Base-by-base conservation (phyloP, 1,139 yeast species). In the Pichia cactophila region DNA sequence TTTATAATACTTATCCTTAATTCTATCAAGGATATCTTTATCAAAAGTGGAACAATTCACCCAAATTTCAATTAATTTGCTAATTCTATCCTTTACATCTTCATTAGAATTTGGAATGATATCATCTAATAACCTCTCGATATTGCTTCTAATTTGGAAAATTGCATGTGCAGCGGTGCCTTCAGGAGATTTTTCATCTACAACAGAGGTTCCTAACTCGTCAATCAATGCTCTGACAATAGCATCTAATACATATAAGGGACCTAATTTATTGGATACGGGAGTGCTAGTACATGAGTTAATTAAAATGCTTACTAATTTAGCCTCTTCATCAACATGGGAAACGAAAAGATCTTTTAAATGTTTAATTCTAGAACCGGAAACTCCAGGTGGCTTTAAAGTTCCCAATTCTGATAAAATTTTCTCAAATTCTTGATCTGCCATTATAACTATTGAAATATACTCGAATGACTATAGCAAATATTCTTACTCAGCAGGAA, bases 1-100 rank as follows among this genome's bases (percentile, higher is more conserved):
- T 45, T 73, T 71, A 60, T 81, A 83, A 66, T 78, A 80, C 60
- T 77, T 81, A n/a, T 71, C 66, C 64, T 82, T 78, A 50, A 86
- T 76, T 26, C 75, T 66, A 48, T 74, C 68, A 53, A 90, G 70
- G 39, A 75, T 69, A 42, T 74, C 73, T 42, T 76, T 75, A 48
- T 75, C 73, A 67, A 92, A 92, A 16, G 96, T 85, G 46, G 80
- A 81, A 36, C 92, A 86, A 57, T 88, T 80, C 60, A 82, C 88
- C 98, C 98, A 92, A 61, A 92, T 90, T 56, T 87, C 96, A 58
- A 92, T 77, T 59, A 92, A 75, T 68, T 89, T 90, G 61, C 81
- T 74, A 58, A 89, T 80, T 67, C 89, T 92, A 52, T 80, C 87
- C 63, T 73, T 72, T 57, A 80, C 81, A 46, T 77, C 72, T 50